phyloP scores from a whole-genome alignment of 495 filamentous ascomycete genomes.

The Amniculicola lignicola region DNA sequence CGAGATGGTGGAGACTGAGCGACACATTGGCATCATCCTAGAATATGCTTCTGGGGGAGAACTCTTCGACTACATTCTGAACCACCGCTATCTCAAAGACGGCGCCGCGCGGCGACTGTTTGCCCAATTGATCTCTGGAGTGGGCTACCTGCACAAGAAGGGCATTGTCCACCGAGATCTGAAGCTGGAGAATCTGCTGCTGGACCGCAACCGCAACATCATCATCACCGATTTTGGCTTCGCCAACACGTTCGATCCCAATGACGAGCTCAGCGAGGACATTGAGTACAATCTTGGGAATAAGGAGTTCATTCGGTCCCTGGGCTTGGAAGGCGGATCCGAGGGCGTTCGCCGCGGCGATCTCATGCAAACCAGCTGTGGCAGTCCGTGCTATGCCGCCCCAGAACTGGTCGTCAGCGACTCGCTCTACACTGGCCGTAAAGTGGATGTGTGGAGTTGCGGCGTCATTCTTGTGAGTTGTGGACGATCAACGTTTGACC shows the following conservation, averaged over 20 bases:
- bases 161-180: slow-evolving; percentile 97
- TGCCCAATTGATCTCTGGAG: slow-evolving; percentile 92
- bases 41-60: slow-evolving; percentile 98
- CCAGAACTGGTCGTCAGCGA: slow-evolving; percentile 97
- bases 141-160: slow-evolving; percentile 98
- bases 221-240: slow-evolving; percentile 99
- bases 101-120: slow-evolving; percentile 85
- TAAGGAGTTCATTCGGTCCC: slow-evolving; percentile 76
- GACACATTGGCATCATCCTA: slow-evolving; percentile 95
- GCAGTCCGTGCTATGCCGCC: slow-evolving; percentile 90
- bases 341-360: slow-evolving; percentile 64
- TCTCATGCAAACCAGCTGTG: slow-evolving; percentile 79
- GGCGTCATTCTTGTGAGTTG: slow-evolving; percentile 91
- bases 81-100: slow-evolving; percentile 94
- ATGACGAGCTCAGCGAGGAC: slow-evolving; percentile 83
- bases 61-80: slow-evolving; percentile 96
- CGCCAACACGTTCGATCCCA: slow-evolving; percentile 91
- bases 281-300: slow-evolving; percentile 84
- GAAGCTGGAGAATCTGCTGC: slow-evolving; percentile 92
- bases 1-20: slow-evolving; percentile 97
- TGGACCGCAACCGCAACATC: slow-evolving; percentile 96
- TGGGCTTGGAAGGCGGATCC: slow-evolving; percentile 61
- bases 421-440: slow-evolving; percentile 92
- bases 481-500: not conserved
- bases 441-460: slow-evolving; percentile 99